A percentile compares a stretch with the other conserved stretches of the same genome.
phyloP scores from a whole-genome alignment of 805 yeast species.

The Torulaspora maleeae region DNA sequence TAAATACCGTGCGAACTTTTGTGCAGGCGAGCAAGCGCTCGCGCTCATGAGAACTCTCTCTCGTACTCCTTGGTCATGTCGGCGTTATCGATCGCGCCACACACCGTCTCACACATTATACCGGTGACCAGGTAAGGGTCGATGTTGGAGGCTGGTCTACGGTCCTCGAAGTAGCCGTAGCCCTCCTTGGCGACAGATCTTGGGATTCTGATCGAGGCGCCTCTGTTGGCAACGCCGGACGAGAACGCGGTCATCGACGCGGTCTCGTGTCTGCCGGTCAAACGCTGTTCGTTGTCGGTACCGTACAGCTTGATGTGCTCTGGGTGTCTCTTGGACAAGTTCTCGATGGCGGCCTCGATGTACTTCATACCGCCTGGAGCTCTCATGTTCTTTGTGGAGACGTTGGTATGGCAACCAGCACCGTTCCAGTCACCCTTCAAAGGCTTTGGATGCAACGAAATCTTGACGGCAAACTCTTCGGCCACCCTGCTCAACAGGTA shows the following conservation, averaged over 20 bases:
- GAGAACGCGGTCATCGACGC: constrained; percentile 89
- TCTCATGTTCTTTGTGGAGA: constrained; percentile 90
- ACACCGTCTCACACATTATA: constrained; percentile 94
- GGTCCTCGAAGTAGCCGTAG: constrained; percentile 97
- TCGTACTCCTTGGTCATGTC: constrained; percentile 88
- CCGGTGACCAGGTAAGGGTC: constrained; percentile 99
- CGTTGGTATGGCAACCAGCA: constrained; percentile 99
- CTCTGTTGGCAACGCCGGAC: constrained; percentile 99
- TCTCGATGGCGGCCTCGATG: constrained; percentile 89
- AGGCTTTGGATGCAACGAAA: constrained; percentile 99
- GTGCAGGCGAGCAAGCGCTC: background rate
- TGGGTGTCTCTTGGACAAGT: constrained; percentile 90
- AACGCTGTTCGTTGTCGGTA: constrained; percentile 88
- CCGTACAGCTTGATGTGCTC: constrained; percentile 96
- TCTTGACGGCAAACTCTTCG: constrained; percentile 98
- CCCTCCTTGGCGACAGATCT: constrained; percentile 98
- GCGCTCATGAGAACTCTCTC: constrained; percentile 51
- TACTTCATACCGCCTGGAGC: constrained; percentile 90
- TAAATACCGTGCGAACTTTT: background rate
- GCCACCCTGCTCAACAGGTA: constrained; percentile 90
- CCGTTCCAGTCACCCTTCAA: constrained; percentile 99
- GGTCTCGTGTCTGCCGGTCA: constrained; percentile 98
- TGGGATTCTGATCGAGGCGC: constrained; percentile 98
- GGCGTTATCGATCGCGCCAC: constrained; percentile 91
- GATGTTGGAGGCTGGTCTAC: constrained; percentile 99